Percentiles rank a stretch among this genome's conserved stretches.
Conservation (phyloP, 1,284 basidiomycete genomes). For the Cutaneotrichosporon mucoides region DNA sequence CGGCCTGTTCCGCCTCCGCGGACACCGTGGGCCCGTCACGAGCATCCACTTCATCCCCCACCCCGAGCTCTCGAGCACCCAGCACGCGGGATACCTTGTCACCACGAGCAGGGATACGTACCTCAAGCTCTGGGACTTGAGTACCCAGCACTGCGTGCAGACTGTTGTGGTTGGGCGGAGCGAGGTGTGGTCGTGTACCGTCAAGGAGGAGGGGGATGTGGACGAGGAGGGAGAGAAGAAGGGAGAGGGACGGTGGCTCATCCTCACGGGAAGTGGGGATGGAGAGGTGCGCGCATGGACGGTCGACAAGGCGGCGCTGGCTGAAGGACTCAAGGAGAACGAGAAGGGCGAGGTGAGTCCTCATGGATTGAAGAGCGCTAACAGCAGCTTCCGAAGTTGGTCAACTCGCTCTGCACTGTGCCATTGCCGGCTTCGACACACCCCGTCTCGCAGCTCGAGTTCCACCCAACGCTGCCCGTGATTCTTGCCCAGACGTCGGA, state of each 20-base stretch:
- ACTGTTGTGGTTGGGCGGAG: slow-evolving; percentile 87
- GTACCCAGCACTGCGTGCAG: slow-evolving; percentile 92
- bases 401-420: slow-evolving; percentile 65
- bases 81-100: slow-evolving; percentile 63
- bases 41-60: slow-evolving; percentile 69
- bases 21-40: slow-evolving; percentile 90
- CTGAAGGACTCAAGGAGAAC: slow-evolving; percentile 63
- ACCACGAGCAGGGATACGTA: slow-evolving; percentile 89
- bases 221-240: slow-evolving; percentile 22
- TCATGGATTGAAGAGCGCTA: not conserved
- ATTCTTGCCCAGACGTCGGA: slow-evolving; percentile 83
- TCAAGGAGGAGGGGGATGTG: slow-evolving; percentile 46
- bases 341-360: slow-evolving; percentile 67
- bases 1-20: slow-evolving; percentile 64
- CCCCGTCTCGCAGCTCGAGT: slow-evolving; percentile 75
- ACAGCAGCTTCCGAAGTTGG: slow-evolving; percentile 67
- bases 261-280: slow-evolving; percentile 88
- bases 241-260: slow-evolving; percentile 48
- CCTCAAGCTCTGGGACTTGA: slow-evolving; percentile 92
- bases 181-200: slow-evolving; percentile 67
- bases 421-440: slow-evolving; percentile 67
- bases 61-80: slow-evolving; percentile 55
- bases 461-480: slow-evolving; percentile 61
- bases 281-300: slow-evolving; percentile 91
- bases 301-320: slow-evolving; percentile 66